phyloP scores from a whole-genome alignment of 208 protist genomes.

The Leishmania aethiopica region DNA sequence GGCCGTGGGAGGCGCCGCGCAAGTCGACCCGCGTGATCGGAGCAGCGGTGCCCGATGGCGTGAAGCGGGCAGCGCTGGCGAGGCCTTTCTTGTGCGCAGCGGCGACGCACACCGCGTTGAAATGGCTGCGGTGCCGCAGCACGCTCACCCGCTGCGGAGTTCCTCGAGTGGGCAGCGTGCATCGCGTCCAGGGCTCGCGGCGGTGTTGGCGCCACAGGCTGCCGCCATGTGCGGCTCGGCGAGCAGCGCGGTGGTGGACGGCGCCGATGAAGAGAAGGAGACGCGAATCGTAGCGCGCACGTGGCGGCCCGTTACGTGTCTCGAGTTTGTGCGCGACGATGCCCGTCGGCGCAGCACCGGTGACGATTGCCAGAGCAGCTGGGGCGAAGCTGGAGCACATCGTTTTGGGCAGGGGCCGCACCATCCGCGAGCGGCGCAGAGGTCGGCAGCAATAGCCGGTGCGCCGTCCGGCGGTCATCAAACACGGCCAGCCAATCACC shows the following conservation, averaged over 20 bases:
- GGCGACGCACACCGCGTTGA: not conserved
- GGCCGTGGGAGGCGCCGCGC: not conserved
- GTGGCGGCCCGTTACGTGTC: not conserved
- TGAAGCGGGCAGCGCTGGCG: not conserved
- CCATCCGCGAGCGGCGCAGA: not conserved
- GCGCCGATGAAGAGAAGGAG: not conserved
- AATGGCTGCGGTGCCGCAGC: not conserved
- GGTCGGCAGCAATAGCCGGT: not conserved
- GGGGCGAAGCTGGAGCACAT: not conserved
- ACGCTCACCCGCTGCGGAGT: not conserved
- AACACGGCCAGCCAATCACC: too few relatives aligned
- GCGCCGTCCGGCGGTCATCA: not conserved
- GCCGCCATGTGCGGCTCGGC: not conserved
- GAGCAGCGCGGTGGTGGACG: not conserved
- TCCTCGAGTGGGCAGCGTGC: not conserved
- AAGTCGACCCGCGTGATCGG: not conserved
- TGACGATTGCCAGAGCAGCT: not conserved
- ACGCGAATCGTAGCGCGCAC: not conserved
- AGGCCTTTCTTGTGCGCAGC: not conserved
- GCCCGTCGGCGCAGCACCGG: not conserved
- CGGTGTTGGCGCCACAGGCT: not conserved
- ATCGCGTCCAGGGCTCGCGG: not conserved
- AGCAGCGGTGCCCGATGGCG: not conserved
- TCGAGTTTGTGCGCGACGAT: not conserved
- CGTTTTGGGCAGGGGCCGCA: not conserved